Evolutionary conservation across 371 early-diverging fungal genomes (phyloP).

Genomic region (Phascolomyces articulosus): DNA sequence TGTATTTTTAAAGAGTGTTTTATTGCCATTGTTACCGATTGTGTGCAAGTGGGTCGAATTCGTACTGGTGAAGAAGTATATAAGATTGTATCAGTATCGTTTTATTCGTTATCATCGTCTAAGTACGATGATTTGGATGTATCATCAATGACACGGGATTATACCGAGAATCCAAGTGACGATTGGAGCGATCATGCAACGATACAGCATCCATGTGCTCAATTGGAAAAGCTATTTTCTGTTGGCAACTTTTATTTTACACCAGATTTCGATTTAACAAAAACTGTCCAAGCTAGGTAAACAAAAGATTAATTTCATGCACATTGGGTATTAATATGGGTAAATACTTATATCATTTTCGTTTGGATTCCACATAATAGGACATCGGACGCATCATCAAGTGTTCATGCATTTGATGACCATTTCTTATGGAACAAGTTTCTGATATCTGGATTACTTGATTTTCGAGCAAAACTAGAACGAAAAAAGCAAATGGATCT

Average conservation of each 20-base stretch:
- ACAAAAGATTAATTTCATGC: background rate
- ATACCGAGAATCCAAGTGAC: slow-evolving; percentile 16
- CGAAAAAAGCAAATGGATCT: slow-evolving; percentile 64
- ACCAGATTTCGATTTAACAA: slow-evolving; percentile 75
- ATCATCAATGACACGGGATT: slow-evolving; percentile 28
- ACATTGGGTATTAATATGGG: too few species aligned
- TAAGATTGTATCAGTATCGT: slow-evolving; percentile 61
- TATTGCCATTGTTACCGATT: slow-evolving; percentile 74
- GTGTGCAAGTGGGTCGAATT: slow-evolving; percentile 59
- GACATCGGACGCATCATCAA: slow-evolving; percentile 47
- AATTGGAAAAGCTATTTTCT: slow-evolving; percentile 67
- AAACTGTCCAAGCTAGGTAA: slow-evolving; percentile 67
- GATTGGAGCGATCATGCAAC: slow-evolving; percentile 32
- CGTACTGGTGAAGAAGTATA: slow-evolving; percentile 65
- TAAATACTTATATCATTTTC: too few species aligned
- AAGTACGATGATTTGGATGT: slow-evolving; percentile 57
- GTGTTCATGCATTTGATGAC: slow-evolving; percentile 59
- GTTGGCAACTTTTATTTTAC: slow-evolving; percentile 81
- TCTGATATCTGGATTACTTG: slow-evolving; percentile 77
- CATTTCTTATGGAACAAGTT: slow-evolving; percentile 91
- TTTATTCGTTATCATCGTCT: slow-evolving; percentile 64
- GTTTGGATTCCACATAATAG: too few species aligned
- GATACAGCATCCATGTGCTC: slow-evolving; percentile 64
- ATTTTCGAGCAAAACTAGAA: slow-evolving; percentile 74
- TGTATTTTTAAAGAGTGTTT: slow-evolving; percentile 59